Percentiles rank a stretch among this genome's conserved stretches.
Conservation (phyloP, 768 basidiomycete genomes). For the Hydnomerulius pinastri region DNA sequence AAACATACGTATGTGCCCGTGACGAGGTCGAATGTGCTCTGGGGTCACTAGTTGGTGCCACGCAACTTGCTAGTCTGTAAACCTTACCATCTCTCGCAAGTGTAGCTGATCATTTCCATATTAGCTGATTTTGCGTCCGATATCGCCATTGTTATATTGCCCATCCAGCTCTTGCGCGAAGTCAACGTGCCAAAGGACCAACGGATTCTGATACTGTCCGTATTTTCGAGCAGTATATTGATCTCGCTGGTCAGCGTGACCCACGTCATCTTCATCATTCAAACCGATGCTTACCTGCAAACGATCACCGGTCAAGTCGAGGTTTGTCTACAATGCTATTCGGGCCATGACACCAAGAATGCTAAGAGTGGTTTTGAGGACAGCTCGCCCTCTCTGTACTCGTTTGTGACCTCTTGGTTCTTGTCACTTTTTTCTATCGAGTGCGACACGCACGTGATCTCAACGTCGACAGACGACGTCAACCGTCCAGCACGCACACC, state of each 20-base stretch:
- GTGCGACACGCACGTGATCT: background rate
- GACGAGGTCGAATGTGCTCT: no score
- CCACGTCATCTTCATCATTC: conserved; percentile 2
- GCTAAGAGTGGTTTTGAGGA: background rate
- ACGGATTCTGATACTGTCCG: conserved; percentile 1
- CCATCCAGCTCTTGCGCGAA: conserved; percentile 4
- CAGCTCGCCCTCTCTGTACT: conserved; percentile 2
- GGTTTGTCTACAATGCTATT: no score
- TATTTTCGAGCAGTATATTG: conserved; percentile 8
- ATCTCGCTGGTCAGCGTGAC: conserved; percentile 6
- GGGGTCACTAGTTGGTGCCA: no score
- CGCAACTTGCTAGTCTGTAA: no score
- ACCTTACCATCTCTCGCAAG: no score
- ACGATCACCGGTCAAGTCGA: no score
- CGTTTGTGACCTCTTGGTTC: background rate
- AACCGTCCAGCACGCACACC: no score
- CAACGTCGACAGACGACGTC: no score
- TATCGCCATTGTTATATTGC: background rate
- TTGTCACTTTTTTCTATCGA: background rate
- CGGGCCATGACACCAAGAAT: no score
- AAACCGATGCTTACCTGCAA: background rate
- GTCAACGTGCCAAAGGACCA: conserved; percentile 7
- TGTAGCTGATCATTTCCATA: no score
- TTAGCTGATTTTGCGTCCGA: conserved; percentile 2
- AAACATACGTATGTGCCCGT: no score